These are phyloP conservation scores for Paragyromitra xinjiangensis DNA, from an alignment of 495 filamentous ascomycete genomes.

Conservation along the genomic window DNA sequence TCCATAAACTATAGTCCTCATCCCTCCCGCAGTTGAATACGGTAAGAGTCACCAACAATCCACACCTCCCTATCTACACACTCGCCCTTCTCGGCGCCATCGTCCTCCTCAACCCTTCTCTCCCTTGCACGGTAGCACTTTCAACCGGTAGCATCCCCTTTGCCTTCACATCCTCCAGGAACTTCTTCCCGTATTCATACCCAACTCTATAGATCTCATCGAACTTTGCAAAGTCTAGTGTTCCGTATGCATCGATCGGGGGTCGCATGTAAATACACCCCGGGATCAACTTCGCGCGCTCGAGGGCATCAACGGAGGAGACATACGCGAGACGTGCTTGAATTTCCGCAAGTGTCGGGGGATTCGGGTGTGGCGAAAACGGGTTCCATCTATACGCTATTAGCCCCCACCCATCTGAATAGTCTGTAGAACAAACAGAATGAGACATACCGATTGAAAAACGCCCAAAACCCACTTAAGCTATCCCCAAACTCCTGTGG, in stretches of 20 bases:
- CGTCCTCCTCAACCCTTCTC: slow-evolving; percentile 85
- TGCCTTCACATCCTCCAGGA: slow-evolving; percentile 74
- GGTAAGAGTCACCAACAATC: neutral
- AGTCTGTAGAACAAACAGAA: neutral
- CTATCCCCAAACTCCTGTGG: slow-evolving; percentile 93
- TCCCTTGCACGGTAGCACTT: slow-evolving; percentile 74
- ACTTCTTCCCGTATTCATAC: slow-evolving; percentile 83
- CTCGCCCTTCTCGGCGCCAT: slow-evolving; percentile 94
- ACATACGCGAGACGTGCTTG: slow-evolving; percentile 95
- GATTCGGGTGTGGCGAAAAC: slow-evolving; percentile 84
- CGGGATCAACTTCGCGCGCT: slow-evolving; percentile 84
- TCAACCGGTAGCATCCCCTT: slow-evolving; percentile 65
- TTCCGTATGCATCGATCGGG: slow-evolving; percentile 91
- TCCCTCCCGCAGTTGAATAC: slow-evolving; percentile 17
- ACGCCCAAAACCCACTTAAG: slow-evolving; percentile 93
- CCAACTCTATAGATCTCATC: slow-evolving; percentile 94
- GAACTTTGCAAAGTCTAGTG: slow-evolving; percentile 94
- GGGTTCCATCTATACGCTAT: slow-evolving; percentile 76
- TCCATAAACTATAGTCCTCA: slow-evolving; percentile 5
- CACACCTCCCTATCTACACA: slow-evolving; percentile 65
- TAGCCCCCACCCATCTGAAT: neutral
- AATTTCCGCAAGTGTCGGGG: slow-evolving; percentile 93
- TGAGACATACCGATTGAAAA: slow-evolving; percentile 71
- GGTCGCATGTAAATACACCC: slow-evolving; percentile 96
- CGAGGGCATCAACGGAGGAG: slow-evolving; percentile 87